Evolutionary conservation across 2,329 filamentous ascomycete species (phyloP).

Genomic region (Achaetomium macrosporum): DNA sequence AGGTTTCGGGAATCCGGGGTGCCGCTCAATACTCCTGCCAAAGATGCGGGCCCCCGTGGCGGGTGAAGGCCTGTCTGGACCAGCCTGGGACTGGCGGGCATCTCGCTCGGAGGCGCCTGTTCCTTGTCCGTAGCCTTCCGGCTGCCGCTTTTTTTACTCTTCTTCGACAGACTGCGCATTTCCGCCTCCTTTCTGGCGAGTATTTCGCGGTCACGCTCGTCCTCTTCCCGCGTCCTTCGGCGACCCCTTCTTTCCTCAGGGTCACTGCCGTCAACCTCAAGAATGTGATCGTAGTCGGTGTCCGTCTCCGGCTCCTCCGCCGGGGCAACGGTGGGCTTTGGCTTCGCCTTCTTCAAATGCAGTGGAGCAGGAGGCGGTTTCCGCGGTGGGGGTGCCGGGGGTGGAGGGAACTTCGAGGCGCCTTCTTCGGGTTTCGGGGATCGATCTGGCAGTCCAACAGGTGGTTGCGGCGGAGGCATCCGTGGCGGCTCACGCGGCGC

Average conservation of each 20-base stretch:
- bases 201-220: conserved; percentile 71
- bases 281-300: conserved; percentile 76
- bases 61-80: conserved; percentile 27
- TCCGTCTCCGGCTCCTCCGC: conserved; percentile 62
- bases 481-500: conserved; percentile 48
- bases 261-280: conserved; percentile 61
- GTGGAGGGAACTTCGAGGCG: conserved; percentile 45
- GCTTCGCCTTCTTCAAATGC: conserved; percentile 53
- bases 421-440: conserved; percentile 41
- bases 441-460: conserved; percentile 37
- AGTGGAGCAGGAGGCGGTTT: conserved; percentile 84
- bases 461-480: conserved; percentile 47
- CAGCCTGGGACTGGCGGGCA: conserved; percentile 36
- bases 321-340: conserved; percentile 26
- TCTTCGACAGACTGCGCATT: conserved; percentile 66
- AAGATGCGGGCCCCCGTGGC: conserved; percentile 39
- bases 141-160: conserved; percentile 53
- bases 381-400: conserved; percentile 56
- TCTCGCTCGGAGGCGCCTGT: conserved; percentile 29
- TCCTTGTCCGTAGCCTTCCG: conserved; percentile 44
- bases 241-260: conserved; percentile 60
- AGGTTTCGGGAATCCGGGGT: conserved; percentile 25
- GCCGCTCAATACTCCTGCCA: conserved; percentile 47
- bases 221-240: conserved; percentile 79
- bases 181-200: conserved; percentile 63